Evolutionary conservation across 2,329 filamentous ascomycete species (phyloP).

Genomic region (Scortechinia acanthostroma): DNA sequence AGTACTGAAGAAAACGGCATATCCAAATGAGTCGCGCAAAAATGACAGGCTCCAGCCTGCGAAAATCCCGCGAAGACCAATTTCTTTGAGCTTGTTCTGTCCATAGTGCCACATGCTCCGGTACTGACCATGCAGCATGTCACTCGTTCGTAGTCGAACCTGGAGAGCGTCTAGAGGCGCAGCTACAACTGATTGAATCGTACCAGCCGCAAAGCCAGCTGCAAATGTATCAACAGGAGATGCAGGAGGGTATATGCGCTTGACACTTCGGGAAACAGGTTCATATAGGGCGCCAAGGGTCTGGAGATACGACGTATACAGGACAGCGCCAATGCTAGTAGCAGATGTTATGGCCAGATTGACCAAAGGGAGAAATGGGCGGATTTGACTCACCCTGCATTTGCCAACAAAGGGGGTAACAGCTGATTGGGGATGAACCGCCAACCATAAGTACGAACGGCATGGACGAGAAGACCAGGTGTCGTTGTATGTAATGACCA

Average conservation of each 20-base stretch:
- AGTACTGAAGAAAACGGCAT: constrained; percentile 51
- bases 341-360: not conserved
- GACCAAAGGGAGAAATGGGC: no score
- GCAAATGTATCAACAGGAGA: constrained; percentile 41
- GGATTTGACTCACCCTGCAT: constrained; percentile 36
- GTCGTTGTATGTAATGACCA: constrained; percentile 58
- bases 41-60: constrained; percentile 54
- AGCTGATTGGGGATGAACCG: constrained; percentile 57
- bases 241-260: constrained; percentile 52
- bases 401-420: constrained; percentile 53
- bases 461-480: constrained; percentile 51
- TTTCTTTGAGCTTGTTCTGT: constrained; percentile 44
- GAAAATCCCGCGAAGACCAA: constrained; percentile 52
- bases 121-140: constrained; percentile 50
- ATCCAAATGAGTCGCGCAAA: constrained; percentile 51
- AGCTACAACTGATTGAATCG: constrained; percentile 51
- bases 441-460: constrained; percentile 55
- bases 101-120: constrained; percentile 59
- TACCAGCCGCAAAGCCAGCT: constrained; percentile 50
- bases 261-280: constrained; percentile 44
- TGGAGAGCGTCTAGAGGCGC: constrained; percentile 58
- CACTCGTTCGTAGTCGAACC: constrained; percentile 48
- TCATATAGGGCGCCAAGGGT: constrained; percentile 46
- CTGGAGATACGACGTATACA: constrained; percentile 59
- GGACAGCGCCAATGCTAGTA: constrained; percentile 45